A percentile compares a stretch with the other conserved stretches of the same genome.
Evolutionary conservation across 2,329 filamentous ascomycete genomes (phyloP).

Genomic region (Leptographium radiaticola): DNA sequence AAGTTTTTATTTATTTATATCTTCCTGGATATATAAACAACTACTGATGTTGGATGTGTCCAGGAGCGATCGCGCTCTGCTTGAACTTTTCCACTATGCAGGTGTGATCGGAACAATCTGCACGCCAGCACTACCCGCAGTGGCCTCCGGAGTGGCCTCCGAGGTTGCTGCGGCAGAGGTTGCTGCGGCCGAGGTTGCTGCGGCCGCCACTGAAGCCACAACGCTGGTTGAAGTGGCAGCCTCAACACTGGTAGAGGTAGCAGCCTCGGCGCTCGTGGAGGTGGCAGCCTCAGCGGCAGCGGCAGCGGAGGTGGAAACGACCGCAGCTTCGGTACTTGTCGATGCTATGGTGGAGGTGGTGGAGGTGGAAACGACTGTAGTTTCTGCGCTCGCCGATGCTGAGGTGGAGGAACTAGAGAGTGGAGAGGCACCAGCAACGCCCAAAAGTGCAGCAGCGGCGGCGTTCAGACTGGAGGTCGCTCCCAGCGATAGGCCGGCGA

Average conservation of each 20-base stretch:
- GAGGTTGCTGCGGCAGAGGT: background rate
- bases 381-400: background rate
- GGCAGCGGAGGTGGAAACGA: no score
- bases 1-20: no score
- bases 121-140: slow-evolving; percentile 6
- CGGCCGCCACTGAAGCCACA: background rate
- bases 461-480: slow-evolving; percentile 6
- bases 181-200: background rate
- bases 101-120: slow-evolving; percentile 6
- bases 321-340: background rate
- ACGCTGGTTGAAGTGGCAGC: no score
- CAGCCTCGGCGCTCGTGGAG: background rate
- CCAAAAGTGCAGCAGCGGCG: slow-evolving; percentile 5
- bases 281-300: no score
- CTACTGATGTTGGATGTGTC: no score
- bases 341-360: background rate
- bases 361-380: background rate
- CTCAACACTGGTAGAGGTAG: background rate
- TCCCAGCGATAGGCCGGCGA: slow-evolving; percentile 14
- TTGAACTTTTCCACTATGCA: background rate
- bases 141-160: background rate
- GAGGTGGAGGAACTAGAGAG: background rate
- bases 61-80: no score
- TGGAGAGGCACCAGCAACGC: background rate
- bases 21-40: no score